A percentile compares a stretch with the other conserved stretches of the same genome.
Conservation (phyloP, 306 rosid species). For the Quercus rubra region DNA sequence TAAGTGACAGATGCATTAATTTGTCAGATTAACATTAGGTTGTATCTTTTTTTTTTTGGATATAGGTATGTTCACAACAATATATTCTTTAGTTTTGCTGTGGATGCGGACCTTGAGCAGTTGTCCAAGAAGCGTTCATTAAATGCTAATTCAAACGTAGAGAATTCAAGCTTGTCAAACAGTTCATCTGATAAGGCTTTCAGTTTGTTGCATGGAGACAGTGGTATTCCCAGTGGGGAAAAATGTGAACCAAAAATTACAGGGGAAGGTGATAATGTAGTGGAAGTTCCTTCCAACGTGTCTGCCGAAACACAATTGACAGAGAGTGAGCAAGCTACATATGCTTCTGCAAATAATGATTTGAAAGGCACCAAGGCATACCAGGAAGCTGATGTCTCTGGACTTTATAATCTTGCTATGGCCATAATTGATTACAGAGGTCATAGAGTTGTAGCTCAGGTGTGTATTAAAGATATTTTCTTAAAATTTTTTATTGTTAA, state of each 20-base stretch:
- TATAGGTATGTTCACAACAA: constrained; percentile 98
- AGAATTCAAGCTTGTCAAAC: constrained; percentile 28
- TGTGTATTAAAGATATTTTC: constrained; percentile 26
- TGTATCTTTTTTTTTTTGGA: neutral
- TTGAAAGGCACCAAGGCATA: constrained; percentile 97
- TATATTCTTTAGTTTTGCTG: constrained; percentile 96
- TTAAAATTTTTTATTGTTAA: neutral
- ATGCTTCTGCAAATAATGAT: constrained; percentile 99
- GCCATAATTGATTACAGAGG: constrained; percentile 96
- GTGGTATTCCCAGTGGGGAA: constrained; percentile 55
- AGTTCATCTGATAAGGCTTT: constrained; percentile 49
- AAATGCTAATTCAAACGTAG: constrained; percentile 45
- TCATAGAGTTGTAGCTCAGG: constrained; percentile 99
- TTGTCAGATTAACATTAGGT: neutral
- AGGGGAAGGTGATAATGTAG: constrained; percentile 42
- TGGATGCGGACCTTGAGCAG: constrained; percentile 96
- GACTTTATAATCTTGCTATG: constrained; percentile 96
- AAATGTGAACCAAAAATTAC: constrained; percentile 34
- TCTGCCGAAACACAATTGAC: constrained; percentile 63
- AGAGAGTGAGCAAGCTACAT: constrained; percentile 97
- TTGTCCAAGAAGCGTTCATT: constrained; percentile 55
- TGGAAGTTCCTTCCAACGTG: constrained; percentile 43
- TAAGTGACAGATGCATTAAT: neutral
- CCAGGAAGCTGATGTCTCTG: constrained; percentile 97
- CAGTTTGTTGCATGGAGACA: constrained; percentile 32